A percentile compares a stretch with the other conserved stretches of the same genome.
Evolutionary conservation across 768 basidiomycete species (phyloP).

Genomic region (Filobasidium wieringae): DNA sequence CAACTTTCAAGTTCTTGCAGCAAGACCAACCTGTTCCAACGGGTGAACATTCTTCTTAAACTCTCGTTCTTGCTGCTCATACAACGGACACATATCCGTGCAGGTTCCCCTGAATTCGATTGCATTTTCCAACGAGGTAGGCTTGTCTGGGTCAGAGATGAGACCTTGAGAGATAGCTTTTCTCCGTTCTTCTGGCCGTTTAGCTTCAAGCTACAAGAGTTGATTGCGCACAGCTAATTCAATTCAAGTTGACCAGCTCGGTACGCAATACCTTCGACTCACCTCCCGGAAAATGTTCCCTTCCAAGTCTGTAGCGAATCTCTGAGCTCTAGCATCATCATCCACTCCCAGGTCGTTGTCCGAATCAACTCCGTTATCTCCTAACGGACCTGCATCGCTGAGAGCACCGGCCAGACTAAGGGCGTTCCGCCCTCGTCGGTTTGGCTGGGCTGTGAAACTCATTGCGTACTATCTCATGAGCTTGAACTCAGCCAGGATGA

Average conservation of each 20-base stretch:
- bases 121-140: constrained; percentile 72
- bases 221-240: background rate
- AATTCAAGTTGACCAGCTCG: background rate
- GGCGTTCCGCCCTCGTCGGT: background rate
- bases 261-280: background rate
- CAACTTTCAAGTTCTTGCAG: too few relatives aligned
- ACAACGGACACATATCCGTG: constrained; percentile 84
- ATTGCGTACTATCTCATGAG: too few relatives aligned
- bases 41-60: constrained; percentile 74
- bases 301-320: constrained; percentile 42
- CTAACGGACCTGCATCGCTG: background rate
- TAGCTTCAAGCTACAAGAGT: constrained; percentile 37
- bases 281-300: constrained; percentile 40
- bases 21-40: constrained; percentile 63
- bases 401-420: constrained; percentile 8
- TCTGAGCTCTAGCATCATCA: constrained; percentile 22
- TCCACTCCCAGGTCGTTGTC: constrained; percentile 3
- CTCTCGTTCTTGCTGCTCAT: constrained; percentile 82
- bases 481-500: too few relatives aligned
- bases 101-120: constrained; percentile 90
- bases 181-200: constrained; percentile 34
- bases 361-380: background rate
- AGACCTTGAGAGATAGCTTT: constrained; percentile 62
- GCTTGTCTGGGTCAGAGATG: constrained; percentile 73
- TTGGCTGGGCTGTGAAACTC: too few relatives aligned